phyloP scores from a whole-genome alignment of 2,329 filamentous ascomycete species.

The Geosmithia putterillii region DNA sequence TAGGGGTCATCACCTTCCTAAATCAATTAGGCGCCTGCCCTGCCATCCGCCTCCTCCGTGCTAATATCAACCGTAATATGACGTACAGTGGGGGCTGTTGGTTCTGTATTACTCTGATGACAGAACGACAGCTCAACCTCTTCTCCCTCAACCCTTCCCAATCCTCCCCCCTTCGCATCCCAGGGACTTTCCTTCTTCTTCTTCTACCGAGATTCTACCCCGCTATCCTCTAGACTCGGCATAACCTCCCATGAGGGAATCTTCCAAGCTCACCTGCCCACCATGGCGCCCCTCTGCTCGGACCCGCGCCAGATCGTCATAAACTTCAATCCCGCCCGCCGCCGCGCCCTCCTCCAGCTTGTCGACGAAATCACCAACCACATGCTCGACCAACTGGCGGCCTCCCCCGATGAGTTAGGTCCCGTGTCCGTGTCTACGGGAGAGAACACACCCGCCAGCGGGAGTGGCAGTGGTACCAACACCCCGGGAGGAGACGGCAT shows the following conservation, averaged over 20 bases:
- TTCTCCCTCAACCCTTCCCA: too few species aligned
- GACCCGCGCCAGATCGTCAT: constrained; percentile 44
- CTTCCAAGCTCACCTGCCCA: constrained; percentile 2
- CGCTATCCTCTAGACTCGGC: too few species aligned
- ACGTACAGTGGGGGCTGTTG: too few species aligned
- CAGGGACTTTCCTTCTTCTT: too few species aligned
- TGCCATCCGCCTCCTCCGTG: too few species aligned
- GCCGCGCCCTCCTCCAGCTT: constrained; percentile 37
- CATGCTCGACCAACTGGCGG: constrained; percentile 39
- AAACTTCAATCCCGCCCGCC: constrained; percentile 37
- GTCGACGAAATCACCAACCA: constrained; percentile 37
- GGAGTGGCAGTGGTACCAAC: not conserved
- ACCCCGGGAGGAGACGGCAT: not conserved
- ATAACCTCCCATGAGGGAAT: not conserved
- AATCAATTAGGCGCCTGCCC: too few species aligned
- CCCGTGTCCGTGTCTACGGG: constrained; percentile 9
- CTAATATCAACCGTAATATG: too few species aligned
- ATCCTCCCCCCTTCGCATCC: too few species aligned
- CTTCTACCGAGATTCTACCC: too few species aligned
- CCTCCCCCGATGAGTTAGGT: constrained; percentile 15
- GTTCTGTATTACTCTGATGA: too few species aligned
- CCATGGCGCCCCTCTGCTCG: constrained; percentile 40
- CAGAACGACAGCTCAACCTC: too few species aligned
- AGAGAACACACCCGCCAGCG: not conserved
- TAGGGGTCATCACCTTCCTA: too few species aligned